Percentiles rank a stretch among this genome's conserved stretches.
Conservation (phyloP, 2,329 filamentous ascomycete species). For the Pestalotiopsis sp. region DNA sequence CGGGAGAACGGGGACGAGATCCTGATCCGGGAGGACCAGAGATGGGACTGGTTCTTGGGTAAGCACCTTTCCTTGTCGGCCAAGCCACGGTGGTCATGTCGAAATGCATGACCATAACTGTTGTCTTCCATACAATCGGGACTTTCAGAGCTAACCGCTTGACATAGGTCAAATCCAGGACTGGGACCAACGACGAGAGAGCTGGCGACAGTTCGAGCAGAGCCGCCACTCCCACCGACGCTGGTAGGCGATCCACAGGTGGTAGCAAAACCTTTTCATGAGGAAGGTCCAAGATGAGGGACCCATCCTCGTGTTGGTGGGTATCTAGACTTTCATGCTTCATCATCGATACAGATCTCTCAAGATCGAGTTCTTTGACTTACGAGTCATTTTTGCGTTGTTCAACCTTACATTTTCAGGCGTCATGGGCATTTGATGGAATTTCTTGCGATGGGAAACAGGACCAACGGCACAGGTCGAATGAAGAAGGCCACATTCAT, state of each 20-base stretch:
- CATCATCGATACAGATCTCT: not conserved
- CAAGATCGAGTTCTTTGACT: no score
- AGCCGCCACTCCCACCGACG: slow-evolving; percentile 1
- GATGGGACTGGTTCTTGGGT: slow-evolving; percentile 66
- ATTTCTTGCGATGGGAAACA: not conserved
- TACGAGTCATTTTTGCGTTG: not conserved
- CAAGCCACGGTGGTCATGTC: no score
- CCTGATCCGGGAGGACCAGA: slow-evolving; percentile 57
- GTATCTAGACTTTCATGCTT: slow-evolving; percentile 1
- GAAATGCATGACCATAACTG: no score
- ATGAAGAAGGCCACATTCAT: not conserved
- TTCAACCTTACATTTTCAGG: not conserved
- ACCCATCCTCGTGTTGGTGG: not conserved
- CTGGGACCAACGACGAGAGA: slow-evolving; percentile 53
- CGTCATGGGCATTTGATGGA: not conserved
- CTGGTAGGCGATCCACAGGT: not conserved
- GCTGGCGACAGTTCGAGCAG: slow-evolving; percentile 41
- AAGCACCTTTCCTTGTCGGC: slow-evolving; percentile 29
- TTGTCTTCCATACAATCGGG: no score
- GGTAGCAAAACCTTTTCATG: not conserved
- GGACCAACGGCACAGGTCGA: not conserved
- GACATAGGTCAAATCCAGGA: slow-evolving; percentile 52
- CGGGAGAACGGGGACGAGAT: slow-evolving; percentile 58
- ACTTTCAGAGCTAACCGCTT: slow-evolving; percentile 11
- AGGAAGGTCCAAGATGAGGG: not conserved